Percentiles rank a stretch among this genome's conserved stretches.
Conservation (phyloP, 768 basidiomycete genomes). For the Mycena indigotica region DNA sequence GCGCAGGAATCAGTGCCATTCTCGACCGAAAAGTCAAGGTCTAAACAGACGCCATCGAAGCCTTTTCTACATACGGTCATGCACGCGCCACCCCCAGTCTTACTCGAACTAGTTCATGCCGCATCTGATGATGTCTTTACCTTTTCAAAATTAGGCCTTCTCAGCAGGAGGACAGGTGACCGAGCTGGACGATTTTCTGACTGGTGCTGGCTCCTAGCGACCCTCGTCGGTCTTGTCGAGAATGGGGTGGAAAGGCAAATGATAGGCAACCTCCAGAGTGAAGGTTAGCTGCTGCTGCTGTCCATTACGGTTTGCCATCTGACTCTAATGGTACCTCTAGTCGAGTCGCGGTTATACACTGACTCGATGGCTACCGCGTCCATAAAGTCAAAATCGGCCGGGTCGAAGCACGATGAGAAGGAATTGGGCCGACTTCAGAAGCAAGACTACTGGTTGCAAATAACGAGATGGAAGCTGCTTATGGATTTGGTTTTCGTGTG, state of each 20-base stretch:
- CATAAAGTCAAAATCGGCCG: conserved; percentile 64
- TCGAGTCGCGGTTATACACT: conserved; percentile 69
- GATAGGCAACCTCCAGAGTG: conserved; percentile 60
- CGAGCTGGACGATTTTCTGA: conserved; percentile 76
- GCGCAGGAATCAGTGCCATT: conserved; percentile 71
- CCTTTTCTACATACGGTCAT: conserved; percentile 76
- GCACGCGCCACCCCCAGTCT: conserved; percentile 79
- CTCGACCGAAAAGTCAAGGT: conserved; percentile 30
- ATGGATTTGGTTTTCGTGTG: conserved; percentile 92
- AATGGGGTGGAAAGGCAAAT: conserved; percentile 79
- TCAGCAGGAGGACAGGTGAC: conserved; percentile 64
- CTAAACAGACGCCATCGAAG: conserved; percentile 45
- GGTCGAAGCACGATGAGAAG: conserved; percentile 63
- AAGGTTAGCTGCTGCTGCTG: conserved; percentile 51
- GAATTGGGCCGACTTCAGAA: conserved; percentile 68
- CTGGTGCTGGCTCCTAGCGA: conserved; percentile 86
- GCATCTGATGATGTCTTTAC: conserved; percentile 80
- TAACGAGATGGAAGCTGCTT: conserved; percentile 67
- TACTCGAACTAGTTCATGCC: conserved; percentile 76
- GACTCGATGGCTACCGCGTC: conserved; percentile 76
- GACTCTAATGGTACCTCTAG: conserved; percentile 39
- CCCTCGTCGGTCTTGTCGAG: conserved; percentile 79
- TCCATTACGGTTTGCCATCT: conserved; percentile 2
- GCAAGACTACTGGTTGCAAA: conserved; percentile 76
- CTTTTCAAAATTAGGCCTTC: conserved; percentile 68